Evolutionary conservation across 2,329 filamentous ascomycete genomes (phyloP), one percentile per base, ranked within the genome.

Genomic region (Didymella exigua): DNA sequence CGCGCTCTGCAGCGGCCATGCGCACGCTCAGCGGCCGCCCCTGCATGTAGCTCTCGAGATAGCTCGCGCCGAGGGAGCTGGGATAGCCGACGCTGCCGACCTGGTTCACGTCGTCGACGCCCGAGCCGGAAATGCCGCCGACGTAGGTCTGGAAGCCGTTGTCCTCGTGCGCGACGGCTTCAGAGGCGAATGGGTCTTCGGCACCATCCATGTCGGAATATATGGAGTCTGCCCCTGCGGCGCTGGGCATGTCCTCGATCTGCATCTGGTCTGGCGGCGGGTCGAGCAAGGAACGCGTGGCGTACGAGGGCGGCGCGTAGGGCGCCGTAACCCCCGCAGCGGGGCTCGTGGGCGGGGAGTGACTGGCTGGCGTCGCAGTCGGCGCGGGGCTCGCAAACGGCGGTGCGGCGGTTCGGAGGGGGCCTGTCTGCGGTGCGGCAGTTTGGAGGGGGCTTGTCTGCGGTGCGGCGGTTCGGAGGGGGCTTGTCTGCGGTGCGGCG

Each of bases 21-120:
- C 72, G 49, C 38, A 75, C 72, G 24, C 71, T 69, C 57, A 74
- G 54, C 34, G 72, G 71, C 34, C 72, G 66, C 19, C 60, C 66
- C 54, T 69, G 62, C 71, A 75, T 75, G 37, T 75, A 75, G 33
- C 68, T 73, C 54, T 75, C 73, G 34, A 75, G 61, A 49, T 74
- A 75, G 53, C 71, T 74, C 2, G 73, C 73, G 31, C 73, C 73
- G 2, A 75, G 56, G 24, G 61, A 67, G 13, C 60, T 64, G 3
- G 73, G 73, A 38, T 75, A 75, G 0, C 73, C 73, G 13, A 73
- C 69, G 30, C 63, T 68, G 27, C 71, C 71, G 13, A 62, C 67
- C 33, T 74, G 72, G 21, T 75, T 66, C 5, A 75, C 58, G 38
- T 74, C 62, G 49, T 73, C 72, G 44, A 70, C 65, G 34, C 71